These are phyloP conservation scores for Eragrostis tef DNA, from an alignment of 202 grass and related monocot genomes.

Conservation along the genomic window DNA sequence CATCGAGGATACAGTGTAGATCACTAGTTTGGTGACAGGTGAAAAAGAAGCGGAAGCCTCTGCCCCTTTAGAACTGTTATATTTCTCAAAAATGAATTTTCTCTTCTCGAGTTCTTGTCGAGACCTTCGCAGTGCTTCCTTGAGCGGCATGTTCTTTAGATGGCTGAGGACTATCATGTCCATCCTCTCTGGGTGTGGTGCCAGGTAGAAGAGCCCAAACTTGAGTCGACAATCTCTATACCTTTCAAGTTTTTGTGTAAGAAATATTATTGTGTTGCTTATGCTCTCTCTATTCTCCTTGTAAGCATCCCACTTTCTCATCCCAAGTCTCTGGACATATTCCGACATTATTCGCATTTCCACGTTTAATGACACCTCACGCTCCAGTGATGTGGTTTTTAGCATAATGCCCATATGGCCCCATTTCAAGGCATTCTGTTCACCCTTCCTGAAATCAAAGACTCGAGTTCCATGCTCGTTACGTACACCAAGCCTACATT, in stretches of 20 bases:
- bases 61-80: background rate
- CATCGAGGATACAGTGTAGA: background rate
- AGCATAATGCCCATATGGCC: too few relatives aligned
- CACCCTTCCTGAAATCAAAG: too few relatives aligned
- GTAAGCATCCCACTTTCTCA: background rate
- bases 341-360: background rate
- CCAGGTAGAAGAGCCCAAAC: constrained; percentile 11
- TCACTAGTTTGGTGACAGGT: background rate
- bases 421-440: too few relatives aligned
- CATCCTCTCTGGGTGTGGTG: background rate
- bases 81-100: background rate
- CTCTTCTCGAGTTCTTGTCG: background rate
- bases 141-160: constrained; percentile 1
- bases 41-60: background rate
- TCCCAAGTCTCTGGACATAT: background rate
- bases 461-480: too few relatives aligned
- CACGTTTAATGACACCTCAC: background rate
- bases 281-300: background rate
- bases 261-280: background rate
- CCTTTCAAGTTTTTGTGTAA: background rate
- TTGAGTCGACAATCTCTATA: constrained; percentile 3
- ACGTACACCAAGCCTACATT: too few relatives aligned
- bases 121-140: background rate
- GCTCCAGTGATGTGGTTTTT: background rate
- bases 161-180: background rate